These are phyloP conservation scores for Niebla homalea DNA, from an alignment of 495 filamentous ascomycete species.

Conservation along the genomic window DNA sequence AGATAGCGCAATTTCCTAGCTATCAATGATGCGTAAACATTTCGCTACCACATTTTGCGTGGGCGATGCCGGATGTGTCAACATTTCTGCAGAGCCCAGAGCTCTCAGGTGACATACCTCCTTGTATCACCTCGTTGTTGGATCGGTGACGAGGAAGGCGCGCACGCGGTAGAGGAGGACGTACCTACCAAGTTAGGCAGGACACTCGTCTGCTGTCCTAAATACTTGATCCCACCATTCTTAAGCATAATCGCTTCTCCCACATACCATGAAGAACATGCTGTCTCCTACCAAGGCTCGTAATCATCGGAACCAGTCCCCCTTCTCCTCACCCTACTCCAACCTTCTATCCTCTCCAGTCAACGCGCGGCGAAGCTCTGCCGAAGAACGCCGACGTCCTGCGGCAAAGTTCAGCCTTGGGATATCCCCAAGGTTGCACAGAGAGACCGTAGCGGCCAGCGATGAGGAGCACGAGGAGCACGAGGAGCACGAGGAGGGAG, in stretches of 20 bases:
- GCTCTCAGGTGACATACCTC: no score
- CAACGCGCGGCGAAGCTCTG: conserved; percentile 13
- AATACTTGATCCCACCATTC: background rate
- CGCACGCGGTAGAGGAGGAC: no score
- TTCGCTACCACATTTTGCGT: no score
- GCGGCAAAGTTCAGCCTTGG: conserved; percentile 20
- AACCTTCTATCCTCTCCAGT: conserved; percentile 17
- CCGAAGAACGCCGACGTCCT: conserved; percentile 17
- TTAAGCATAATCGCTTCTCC: background rate
- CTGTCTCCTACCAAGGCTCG: background rate
- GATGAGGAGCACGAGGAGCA: conserved; percentile 27
- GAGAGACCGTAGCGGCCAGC: conserved; percentile 28
- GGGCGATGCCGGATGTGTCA: no score
- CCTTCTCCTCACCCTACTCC: conserved; percentile 35
- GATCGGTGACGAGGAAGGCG: no score
- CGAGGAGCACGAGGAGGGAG: conserved; percentile 33
- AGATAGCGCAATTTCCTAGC: no score
- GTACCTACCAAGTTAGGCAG: no score
- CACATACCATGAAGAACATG: background rate
- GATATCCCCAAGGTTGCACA: conserved; percentile 20
- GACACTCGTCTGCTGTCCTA: no score
- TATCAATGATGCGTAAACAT: no score
- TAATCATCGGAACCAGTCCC: conserved; percentile 26
- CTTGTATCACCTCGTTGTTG: no score
- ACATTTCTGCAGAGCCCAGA: no score